These are phyloP conservation scores for Pichia inconspicua DNA, from an alignment of 1,139 yeast species.

Conservation along the genomic window DNA sequence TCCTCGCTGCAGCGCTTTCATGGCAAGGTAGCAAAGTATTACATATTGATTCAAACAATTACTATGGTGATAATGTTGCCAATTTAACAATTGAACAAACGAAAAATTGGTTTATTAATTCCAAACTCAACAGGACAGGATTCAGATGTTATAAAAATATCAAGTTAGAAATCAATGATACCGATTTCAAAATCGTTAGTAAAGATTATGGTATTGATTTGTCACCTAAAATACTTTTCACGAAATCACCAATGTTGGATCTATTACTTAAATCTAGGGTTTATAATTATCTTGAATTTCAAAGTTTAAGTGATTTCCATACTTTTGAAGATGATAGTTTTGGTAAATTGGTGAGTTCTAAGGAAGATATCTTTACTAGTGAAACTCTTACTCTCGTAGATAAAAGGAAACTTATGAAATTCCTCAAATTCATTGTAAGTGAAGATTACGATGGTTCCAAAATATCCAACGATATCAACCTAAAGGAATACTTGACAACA, in stretches of 20 bases:
- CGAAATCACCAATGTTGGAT: slow-evolving; percentile 75
- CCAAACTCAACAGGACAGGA: slow-evolving; percentile 33
- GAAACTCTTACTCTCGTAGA: slow-evolving; percentile 68
- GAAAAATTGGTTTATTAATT: slow-evolving; percentile 70
- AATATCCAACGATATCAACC: slow-evolving; percentile 16
- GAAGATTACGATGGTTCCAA: slow-evolving; percentile 18
- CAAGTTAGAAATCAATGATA: slow-evolving; percentile 63
- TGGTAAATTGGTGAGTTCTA: slow-evolving; percentile 74
- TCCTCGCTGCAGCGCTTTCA: slow-evolving; percentile 86
- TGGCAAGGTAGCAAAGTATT: slow-evolving; percentile 94
- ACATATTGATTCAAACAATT: slow-evolving; percentile 74
- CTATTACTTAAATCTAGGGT: slow-evolving; percentile 78
- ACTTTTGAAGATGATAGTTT: slow-evolving; percentile 86
- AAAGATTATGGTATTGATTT: slow-evolving; percentile 82
- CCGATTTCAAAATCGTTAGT: slow-evolving; percentile 43
- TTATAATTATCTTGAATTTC: slow-evolving; percentile 85
- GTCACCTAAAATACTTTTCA: slow-evolving; percentile 82
- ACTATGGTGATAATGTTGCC: slow-evolving; percentile 85
- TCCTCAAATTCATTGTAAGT: slow-evolving; percentile 78
- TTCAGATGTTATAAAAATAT: slow-evolving; percentile 51
- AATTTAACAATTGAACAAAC: slow-evolving; percentile 81
- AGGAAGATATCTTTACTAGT: slow-evolving; percentile 90
- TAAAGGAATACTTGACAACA: slow-evolving; percentile 42
- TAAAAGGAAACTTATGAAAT: slow-evolving; percentile 84
- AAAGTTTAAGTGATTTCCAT: slow-evolving; percentile 80